These are phyloP conservation scores for Neonectria hederae DNA, from an alignment of 2,329 filamentous ascomycete species.

Conservation along the genomic window DNA sequence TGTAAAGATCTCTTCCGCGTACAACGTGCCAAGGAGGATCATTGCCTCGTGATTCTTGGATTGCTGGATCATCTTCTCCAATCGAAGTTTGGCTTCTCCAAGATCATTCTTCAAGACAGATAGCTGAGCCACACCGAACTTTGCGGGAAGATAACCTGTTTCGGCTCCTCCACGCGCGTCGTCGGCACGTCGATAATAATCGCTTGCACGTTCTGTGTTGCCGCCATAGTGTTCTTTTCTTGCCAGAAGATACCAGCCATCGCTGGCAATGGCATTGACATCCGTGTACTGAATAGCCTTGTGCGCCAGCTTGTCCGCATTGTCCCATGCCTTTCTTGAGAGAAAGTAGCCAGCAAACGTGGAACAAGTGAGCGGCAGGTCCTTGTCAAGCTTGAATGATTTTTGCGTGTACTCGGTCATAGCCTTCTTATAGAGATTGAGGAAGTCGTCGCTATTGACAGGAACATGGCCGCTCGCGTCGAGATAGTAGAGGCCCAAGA, in stretches of 20 bases:
- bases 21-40: slow-evolving; percentile 88
- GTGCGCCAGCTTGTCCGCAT: slow-evolving; percentile 86
- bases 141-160: slow-evolving; percentile 89
- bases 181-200: slow-evolving; percentile 91
- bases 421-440: slow-evolving; percentile 86
- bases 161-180: slow-evolving; percentile 92
- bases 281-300: slow-evolving; percentile 97
- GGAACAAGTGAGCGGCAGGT: slow-evolving; percentile 87
- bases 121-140: slow-evolving; percentile 92
- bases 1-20: slow-evolving; percentile 92
- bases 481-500: slow-evolving; percentile 90
- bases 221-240: slow-evolving; percentile 89
- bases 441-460: slow-evolving; percentile 86
- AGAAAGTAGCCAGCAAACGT: slow-evolving; percentile 93
- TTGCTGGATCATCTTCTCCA: slow-evolving; percentile 94
- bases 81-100: slow-evolving; percentile 88
- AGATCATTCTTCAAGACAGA: slow-evolving; percentile 85
- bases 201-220: slow-evolving; percentile 77
- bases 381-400: slow-evolving; percentile 92
- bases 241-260: slow-evolving; percentile 95
- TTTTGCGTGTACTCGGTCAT: slow-evolving; percentile 96
- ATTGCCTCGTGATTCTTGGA: slow-evolving; percentile 87
- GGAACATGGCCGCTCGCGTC: slow-evolving; percentile 85
- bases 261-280: slow-evolving; percentile 94
- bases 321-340: slow-evolving; percentile 79